These are phyloP conservation scores for Bassia scoparia DNA, from an alignment of 148 eudicot species.

Conservation along the genomic window DNA sequence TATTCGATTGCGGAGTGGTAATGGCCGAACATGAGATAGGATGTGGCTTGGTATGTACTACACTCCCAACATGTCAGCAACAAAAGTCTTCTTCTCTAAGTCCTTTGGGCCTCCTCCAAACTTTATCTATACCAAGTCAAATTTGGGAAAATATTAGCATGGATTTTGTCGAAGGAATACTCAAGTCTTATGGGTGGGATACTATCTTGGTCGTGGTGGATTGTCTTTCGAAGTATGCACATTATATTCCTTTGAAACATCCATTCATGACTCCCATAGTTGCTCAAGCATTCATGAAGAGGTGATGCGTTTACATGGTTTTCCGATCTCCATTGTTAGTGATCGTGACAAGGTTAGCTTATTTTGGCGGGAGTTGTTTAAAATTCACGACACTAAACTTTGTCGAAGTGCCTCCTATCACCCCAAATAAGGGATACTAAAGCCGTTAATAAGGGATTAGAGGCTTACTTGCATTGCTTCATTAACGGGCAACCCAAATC, in stretches of 20 bases:
- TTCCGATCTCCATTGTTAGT: background rate
- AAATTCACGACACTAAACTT: background rate
- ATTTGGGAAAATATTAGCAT: background rate
- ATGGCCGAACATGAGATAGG: background rate
- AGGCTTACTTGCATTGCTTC: background rate
- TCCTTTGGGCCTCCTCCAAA: background rate
- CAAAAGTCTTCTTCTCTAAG: background rate
- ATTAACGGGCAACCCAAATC: background rate
- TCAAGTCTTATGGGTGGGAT: background rate
- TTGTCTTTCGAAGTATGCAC: too few species aligned
- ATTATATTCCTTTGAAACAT: too few species aligned
- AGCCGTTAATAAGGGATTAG: background rate
- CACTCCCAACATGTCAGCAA: background rate
- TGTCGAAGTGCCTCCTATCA: background rate
- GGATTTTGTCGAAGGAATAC: slow-evolving; percentile 2
- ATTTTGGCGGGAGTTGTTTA: background rate
- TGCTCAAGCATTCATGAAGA: background rate
- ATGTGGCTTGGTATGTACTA: background rate
- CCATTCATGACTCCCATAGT: background rate
- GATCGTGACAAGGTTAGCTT: background rate
- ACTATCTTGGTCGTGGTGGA: too few species aligned
- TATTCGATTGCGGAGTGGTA: too few species aligned
- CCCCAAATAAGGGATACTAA: background rate
- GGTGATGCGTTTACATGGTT: background rate
- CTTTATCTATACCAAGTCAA: background rate